phyloP scores from a whole-genome alignment of 2,329 filamentous ascomycete species.

The Talaromyces rugulosus region DNA sequence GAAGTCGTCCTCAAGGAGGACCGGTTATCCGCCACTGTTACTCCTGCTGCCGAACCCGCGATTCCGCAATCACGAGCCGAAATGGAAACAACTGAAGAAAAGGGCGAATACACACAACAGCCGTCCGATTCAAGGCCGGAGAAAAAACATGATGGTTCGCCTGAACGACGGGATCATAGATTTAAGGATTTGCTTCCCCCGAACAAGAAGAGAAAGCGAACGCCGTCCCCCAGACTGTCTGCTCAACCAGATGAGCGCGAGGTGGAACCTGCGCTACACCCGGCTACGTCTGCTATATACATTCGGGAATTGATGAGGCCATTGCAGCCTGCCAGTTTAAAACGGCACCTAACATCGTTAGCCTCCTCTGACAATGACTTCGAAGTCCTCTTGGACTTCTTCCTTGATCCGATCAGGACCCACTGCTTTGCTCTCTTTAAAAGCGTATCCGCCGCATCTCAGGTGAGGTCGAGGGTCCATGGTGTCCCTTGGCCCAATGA shows the following conservation, averaged over 20 bases:
- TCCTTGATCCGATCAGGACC: conserved; percentile 78
- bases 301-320: conserved; percentile 89
- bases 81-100: neutral
- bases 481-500: conserved; percentile 82
- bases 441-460: conserved; percentile 65
- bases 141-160: neutral
- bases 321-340: conserved; percentile 64
- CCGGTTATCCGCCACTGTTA: neutral
- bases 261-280: conserved; percentile 60
- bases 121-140: neutral
- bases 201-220: conserved; percentile 21
- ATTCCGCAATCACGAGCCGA: neutral
- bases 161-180: conserved; percentile 36
- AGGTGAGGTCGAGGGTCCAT: conserved; percentile 73
- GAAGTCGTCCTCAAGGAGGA: conserved; percentile 29
- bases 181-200: conserved; percentile 47
- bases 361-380: conserved; percentile 57
- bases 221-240: conserved; percentile 23
- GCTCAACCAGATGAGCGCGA: conserved; percentile 33
- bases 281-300: conserved; percentile 74
- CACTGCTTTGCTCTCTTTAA: conserved; percentile 79
- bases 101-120: neutral
- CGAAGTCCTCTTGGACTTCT: conserved; percentile 63
- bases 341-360: conserved; percentile 64
- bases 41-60: neutral